Evolutionary conservation across 352 stramenopile genomes (phyloP).

Genomic region (Phytophthora colocasiae): DNA sequence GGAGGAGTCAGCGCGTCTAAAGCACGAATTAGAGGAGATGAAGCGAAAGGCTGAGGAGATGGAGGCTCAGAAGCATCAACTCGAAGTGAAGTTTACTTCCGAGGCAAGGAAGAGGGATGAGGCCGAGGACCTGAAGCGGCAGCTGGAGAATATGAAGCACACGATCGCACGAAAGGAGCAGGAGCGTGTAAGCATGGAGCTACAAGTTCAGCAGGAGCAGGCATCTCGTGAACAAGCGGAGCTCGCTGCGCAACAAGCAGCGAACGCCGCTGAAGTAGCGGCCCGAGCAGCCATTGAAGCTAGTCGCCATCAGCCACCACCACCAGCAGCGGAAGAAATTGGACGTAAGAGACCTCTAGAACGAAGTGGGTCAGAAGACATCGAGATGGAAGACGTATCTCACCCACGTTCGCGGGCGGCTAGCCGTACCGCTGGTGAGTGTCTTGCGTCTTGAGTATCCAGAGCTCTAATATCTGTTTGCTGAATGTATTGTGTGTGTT

Average conservation of each 20-base stretch:
- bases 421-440: conserved; percentile 46
- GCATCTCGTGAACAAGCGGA: conserved; percentile 71
- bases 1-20: conserved; percentile 48
- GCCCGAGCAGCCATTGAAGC: conserved; percentile 77
- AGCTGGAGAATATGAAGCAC: conserved; percentile 56
- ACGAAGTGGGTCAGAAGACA: conserved; percentile 42
- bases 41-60: conserved; percentile 44
- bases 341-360: conserved; percentile 54
- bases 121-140: conserved; percentile 44
- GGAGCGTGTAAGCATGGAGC: conserved; percentile 57
- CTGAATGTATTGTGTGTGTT: conserved; percentile 34
- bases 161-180: conserved; percentile 59
- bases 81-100: conserved; percentile 41
- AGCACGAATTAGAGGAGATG: conserved; percentile 67
- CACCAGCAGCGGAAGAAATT: conserved; percentile 38
- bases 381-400: conserved; percentile 68
- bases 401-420: conserved; percentile 33
- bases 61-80: conserved; percentile 47
- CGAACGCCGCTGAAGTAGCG: conserved; percentile 68
- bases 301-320: conserved; percentile 50
- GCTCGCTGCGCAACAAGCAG: conserved; percentile 62
- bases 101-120: conserved; percentile 51
- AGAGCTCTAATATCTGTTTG: conserved; percentile 24
- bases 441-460: conserved; percentile 11
- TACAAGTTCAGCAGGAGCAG: conserved; percentile 55